Evolutionary conservation across 192 early-diverging fungal species (phyloP).

Genomic region (Dissophora globulifera): DNA sequence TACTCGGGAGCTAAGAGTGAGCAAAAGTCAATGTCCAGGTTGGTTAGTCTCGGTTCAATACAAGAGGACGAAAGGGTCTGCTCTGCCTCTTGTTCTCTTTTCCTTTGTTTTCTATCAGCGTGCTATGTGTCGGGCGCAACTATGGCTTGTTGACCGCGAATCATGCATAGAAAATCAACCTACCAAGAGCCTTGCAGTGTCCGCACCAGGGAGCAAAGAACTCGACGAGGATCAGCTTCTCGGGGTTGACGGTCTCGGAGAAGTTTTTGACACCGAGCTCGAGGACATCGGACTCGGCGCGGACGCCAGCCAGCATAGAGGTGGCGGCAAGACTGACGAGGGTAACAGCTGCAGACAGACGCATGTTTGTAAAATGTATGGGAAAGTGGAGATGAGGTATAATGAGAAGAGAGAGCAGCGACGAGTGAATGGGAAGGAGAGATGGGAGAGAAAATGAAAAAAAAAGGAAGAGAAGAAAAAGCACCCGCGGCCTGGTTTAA

Average conservation of each 20-base stretch:
- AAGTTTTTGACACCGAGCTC: conserved; percentile 72
- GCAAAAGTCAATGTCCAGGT: conserved; percentile 1
- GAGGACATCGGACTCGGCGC: conserved; percentile 63
- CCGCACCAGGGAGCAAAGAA: conserved; percentile 99
- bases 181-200: conserved; percentile 91
- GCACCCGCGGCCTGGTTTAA: background rate
- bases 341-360: conserved; percentile 50
- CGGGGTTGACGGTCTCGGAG: conserved; percentile 62
- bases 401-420: conserved; percentile 13
- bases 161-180: conserved; percentile 7
- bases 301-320: conserved; percentile 44
- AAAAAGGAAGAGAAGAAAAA: background rate
- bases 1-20: conserved; percentile 85
- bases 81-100: no score
- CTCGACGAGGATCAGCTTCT: conserved; percentile 86
- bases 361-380: conserved; percentile 25
- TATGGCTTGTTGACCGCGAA: no score
- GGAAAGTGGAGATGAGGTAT: conserved; percentile 8
- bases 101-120: conserved; percentile 1
- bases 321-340: conserved; percentile 50
- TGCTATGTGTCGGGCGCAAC: background rate
- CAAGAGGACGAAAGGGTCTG: no score
- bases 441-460: conserved; percentile 5
- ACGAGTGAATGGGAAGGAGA: conserved; percentile 15
- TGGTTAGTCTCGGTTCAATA: no score